Evolutionary conservation across 352 stramenopile species (phyloP), one percentile per base, ranked within the genome.

Genomic region (Phytophthora uliginosa): DNA sequence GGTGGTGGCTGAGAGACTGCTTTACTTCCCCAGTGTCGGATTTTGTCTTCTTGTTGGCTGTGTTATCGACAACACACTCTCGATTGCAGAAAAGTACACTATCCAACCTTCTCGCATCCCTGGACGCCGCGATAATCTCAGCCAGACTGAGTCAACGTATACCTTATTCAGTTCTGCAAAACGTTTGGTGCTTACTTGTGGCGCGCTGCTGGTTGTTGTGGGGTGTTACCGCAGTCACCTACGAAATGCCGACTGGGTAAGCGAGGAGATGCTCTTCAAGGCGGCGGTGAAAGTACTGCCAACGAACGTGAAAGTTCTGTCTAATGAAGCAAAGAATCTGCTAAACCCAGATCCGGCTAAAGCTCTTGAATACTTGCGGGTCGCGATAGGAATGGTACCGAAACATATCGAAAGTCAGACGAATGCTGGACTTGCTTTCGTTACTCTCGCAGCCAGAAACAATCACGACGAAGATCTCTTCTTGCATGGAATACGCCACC

Each of bases 11-110:
- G 95, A 98, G 85, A 82, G 95, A 17, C 69, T 98, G 48, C 59
- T 98, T 24, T 98, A 98, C 76, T 90, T 98, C 48, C 93, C 94
- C 0, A 97, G 88, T 53, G 86, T 96, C n/a, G 89, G 92, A 3
- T 94, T 96, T 45, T 93, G 90, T 45, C 65, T 95, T 6, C 61
- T 95, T 12, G 24, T 90, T 6, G 88, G 78, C 2, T 79, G 83
- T 48, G 20, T 76, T n/a, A 10, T 88, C 12, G 64, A 86, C 26
- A 22, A 62, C 10, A 71, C 83, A 13, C 62, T 84, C 8, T 55
- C 20, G 9, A 70, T 80, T 15, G 8, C 74, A 1, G 53, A 64
- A 34, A 81, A 76, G 22, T 72, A 80, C 52, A 45, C 28, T 33
- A 2, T 6, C 51, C 53, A 28, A 62, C 20, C 8, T 67, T 2